Conservation (phyloP, 1,139 yeast genomes). For the Debaryomycetaceae sp. region DNA sequence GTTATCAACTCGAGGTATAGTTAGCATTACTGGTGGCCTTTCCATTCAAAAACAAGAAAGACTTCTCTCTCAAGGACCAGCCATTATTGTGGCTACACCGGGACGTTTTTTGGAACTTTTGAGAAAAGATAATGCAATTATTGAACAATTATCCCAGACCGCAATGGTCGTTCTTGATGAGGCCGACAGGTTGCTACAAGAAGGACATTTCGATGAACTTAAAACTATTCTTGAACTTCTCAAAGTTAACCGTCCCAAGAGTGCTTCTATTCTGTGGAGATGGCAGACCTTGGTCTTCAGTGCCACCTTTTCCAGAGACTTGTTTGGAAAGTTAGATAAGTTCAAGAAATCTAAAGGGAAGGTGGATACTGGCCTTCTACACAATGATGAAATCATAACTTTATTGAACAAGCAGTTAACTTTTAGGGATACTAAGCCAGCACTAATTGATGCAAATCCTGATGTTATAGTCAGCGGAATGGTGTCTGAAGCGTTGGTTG, state of each 20-base stretch:
- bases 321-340: constrained; percentile 68
- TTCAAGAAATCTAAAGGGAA: constrained; percentile 31
- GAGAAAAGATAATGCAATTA: constrained; percentile 55
- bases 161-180: constrained; percentile 86
- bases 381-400: constrained; percentile 52
- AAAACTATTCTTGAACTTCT: constrained; percentile 74
- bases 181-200: constrained; percentile 94
- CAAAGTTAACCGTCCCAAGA: constrained; percentile 31
- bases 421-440: constrained; percentile 58
- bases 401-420: constrained; percentile 56
- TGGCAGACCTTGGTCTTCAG: constrained; percentile 94
- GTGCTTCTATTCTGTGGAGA: constrained; percentile 29
- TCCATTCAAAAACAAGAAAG: constrained; percentile 92
- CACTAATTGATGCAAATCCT: constrained; percentile 83
- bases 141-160: constrained; percentile 58
- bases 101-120: constrained; percentile 86
- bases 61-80: constrained; percentile 69
- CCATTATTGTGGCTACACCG: constrained; percentile 90
- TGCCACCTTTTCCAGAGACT: constrained; percentile 85
- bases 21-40: constrained; percentile 91
- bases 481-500: constrained; percentile 83
- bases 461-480: constrained; percentile 72
- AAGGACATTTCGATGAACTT: constrained; percentile 94
- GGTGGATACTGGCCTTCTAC: constrained; percentile 33
- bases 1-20: constrained; percentile 52